Evolutionary conservation across 306 rosid genomes (phyloP), one percentile per base, ranked within the genome.

Genomic region (Oemleria cerasiformis): DNA sequence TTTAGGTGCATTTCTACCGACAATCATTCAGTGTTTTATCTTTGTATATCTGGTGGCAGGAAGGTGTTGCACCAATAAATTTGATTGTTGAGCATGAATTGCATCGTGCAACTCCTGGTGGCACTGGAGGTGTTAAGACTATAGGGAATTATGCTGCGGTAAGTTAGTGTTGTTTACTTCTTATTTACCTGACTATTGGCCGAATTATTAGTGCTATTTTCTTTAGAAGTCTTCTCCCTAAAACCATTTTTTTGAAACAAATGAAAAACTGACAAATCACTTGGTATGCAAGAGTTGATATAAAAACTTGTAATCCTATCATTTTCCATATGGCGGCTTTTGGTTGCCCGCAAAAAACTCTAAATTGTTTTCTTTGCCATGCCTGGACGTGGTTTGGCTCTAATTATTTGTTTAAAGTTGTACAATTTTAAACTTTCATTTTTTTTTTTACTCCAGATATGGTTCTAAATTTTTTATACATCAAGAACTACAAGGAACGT

Each of bases 41-140:
- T 43, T 25, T 63, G 14, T 65, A 63, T 55, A 51, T 81, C 21
- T 79, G 70, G 82, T 56, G 47, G 50, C 96, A 94, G 96, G 98
- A 91, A 85, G 98, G 97, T 61, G 71, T 94, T 78, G 96, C 97
- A 70, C 97, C 99, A 16, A 94, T 94, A 75, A 81, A 94, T 84
- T 82, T 94, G 86, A 62, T 94, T 71, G 75, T 94, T 55, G 99
- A 94, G 87, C 82, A 70, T 68, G 97, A 94, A 53, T 80, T 91
- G 67, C 99, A 94, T 79, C 99, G 99, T 71, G 99, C 99, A 74
- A 85, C 95, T 82, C 97, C 97, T 45, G 97, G 99, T 75, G 99
- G 99, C 54, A 94, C 99, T 59, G 99, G 99, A 81, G 92, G 97
- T 61, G 99, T 94, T 74, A 94, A 94, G 85, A 94, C 99, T 65